These are phyloP conservation scores for Herpetomonas samuelpessoai DNA, from an alignment of 208 protist genomes.

Conservation along the genomic window DNA sequence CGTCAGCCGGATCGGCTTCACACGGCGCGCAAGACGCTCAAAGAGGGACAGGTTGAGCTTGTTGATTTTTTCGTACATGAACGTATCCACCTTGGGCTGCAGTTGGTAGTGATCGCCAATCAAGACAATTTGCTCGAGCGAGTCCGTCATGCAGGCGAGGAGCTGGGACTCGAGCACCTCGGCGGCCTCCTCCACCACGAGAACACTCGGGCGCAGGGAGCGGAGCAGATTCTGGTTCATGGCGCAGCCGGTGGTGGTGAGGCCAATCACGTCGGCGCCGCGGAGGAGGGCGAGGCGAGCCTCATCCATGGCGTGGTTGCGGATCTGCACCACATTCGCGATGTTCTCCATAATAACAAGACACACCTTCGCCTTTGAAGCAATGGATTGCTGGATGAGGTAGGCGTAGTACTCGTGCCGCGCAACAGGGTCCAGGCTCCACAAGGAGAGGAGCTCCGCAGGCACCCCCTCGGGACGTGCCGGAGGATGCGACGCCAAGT, in stretches of 20 bases:
- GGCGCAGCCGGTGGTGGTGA: conserved; percentile 92
- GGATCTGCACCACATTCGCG: conserved; percentile 60
- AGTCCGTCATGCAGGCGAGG: conserved; percentile 90
- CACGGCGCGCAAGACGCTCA: conserved; percentile 67
- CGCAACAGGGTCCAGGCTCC: conserved; percentile 68
- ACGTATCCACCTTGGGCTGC: conserved; percentile 91
- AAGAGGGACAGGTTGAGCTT: conserved; percentile 89
- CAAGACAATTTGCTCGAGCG: conserved; percentile 87
- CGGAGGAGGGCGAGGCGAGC: conserved; percentile 71
- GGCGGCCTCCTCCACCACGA: conserved; percentile 94
- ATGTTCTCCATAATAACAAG: conserved; percentile 75
- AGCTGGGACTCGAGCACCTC: conserved; percentile 93
- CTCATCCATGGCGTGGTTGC: conserved; percentile 82
- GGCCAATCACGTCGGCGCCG: conserved; percentile 88
- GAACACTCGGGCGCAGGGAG: conserved; percentile 74
- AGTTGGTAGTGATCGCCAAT: conserved; percentile 93
- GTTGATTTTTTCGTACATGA: conserved; percentile 85
- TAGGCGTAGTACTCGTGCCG: conserved; percentile 86
- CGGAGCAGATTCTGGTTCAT: conserved; percentile 89
- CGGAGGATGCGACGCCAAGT: conserved; percentile 55
- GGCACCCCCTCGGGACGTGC: conserved; percentile 49
- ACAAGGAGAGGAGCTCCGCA: conserved; percentile 74
- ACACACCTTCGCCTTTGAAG: conserved; percentile 71
- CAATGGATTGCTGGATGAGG: conserved; percentile 74
- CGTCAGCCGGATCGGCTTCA: conserved; percentile 66